These are phyloP conservation scores for Didymella pomorum DNA, from an alignment of 2,329 filamentous ascomycete species.

Conservation along the genomic window DNA sequence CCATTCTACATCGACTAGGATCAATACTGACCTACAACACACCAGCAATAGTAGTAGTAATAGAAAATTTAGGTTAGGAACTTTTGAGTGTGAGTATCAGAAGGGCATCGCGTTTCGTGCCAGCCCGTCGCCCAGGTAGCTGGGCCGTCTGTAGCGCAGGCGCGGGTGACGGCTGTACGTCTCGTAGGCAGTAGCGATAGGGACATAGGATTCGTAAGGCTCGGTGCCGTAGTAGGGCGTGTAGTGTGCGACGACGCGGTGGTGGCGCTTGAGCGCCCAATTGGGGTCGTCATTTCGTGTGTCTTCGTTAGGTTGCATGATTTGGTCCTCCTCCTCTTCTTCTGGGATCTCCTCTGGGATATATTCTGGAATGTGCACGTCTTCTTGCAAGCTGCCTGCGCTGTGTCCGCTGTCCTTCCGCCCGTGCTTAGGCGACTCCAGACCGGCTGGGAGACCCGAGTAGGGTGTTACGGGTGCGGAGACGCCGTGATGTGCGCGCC, in stretches of 20 bases:
- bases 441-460: conserved; percentile 23
- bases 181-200: conserved; percentile 32
- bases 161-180: conserved; percentile 26
- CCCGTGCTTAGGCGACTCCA: conserved; percentile 32
- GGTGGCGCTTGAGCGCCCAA: conserved; percentile 36
- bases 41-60: neutral
- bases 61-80: neutral
- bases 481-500: conserved; percentile 21
- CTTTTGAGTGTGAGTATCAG: conserved; percentile 2
- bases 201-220: conserved; percentile 41
- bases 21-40: conserved; percentile 12
- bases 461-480: conserved; percentile 20
- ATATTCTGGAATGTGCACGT: conserved; percentile 9
- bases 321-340: conserved; percentile 15
- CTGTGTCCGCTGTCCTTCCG: conserved; percentile 35
- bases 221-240: conserved; percentile 32
- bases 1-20: conserved; percentile 8
- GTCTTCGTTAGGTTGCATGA: conserved; percentile 17
- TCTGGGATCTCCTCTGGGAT: conserved; percentile 26
- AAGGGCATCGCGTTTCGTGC: conserved; percentile 31
- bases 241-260: conserved; percentile 22
- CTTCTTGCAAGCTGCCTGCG: conserved; percentile 21
- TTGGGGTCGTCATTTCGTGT: conserved; percentile 35
- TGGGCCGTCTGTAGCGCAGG: conserved; percentile 32
- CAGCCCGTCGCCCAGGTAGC: conserved; percentile 29